Conservation (phyloP, 1,139 yeast genomes). For the Arxiozyma heterogenica region DNA sequence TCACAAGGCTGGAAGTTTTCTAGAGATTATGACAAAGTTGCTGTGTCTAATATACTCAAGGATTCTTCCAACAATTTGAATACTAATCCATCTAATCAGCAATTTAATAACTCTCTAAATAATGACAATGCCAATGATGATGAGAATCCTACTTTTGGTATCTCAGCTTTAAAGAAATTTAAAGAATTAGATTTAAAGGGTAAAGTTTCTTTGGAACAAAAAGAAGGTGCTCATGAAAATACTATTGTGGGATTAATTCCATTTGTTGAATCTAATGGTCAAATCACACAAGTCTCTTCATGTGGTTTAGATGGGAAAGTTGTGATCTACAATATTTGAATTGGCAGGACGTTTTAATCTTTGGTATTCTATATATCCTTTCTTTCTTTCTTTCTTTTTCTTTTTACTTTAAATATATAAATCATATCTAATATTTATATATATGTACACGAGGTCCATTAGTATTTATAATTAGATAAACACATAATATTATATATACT, state of each 20-base stretch:
- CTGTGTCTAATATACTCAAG: constrained; percentile 7
- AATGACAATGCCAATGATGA: constrained; percentile 44
- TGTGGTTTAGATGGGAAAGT: constrained; percentile 88
- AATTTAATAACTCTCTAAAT: constrained; percentile 25
- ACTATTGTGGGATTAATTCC: constrained; percentile 63
- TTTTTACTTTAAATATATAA: too few species aligned
- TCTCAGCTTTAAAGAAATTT: constrained; percentile 89
- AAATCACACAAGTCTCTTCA: constrained; percentile 49
- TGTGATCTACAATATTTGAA: constrained; percentile 43
- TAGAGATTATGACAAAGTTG: constrained; percentile 55
- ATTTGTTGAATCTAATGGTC: constrained; percentile 33
- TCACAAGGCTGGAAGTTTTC: constrained; percentile 60
- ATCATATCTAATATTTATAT: not conserved
- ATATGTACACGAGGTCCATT: not conserved
- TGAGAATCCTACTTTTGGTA: constrained; percentile 52
- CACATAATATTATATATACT: too few species aligned
- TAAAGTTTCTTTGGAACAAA: constrained; percentile 42
- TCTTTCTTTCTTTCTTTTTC: too few species aligned
- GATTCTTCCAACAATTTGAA: not conserved
- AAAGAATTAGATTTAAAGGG: constrained; percentile 95
- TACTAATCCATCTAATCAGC: constrained; percentile 7
- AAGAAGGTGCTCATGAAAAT: constrained; percentile 81
- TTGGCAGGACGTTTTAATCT: too few species aligned
- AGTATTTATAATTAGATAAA: not conserved
- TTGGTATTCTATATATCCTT: not conserved